These are phyloP conservation scores for Plectranthus barbatus DNA, from an alignment of 257 asterid genomes.

Conservation along the genomic window DNA sequence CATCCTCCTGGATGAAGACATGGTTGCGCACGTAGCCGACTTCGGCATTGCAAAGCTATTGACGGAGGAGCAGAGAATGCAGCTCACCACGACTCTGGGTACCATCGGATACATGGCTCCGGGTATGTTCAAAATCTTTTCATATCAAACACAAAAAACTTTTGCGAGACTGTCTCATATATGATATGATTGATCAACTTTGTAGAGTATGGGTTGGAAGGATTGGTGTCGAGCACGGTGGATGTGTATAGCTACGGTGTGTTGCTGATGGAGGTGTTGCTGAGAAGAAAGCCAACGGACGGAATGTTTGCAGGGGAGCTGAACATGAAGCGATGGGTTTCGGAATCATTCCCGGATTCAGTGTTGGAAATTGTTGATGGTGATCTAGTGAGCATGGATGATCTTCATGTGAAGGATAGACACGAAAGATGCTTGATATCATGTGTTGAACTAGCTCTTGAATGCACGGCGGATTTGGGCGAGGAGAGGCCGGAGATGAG, in stretches of 20 bases:
- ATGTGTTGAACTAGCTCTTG: neutral
- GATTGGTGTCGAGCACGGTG: neutral
- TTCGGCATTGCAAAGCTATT: neutral
- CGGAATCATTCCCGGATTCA: neutral
- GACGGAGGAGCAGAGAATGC: neutral
- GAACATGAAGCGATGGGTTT: conserved; percentile 2
- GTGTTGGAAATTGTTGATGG: conserved; percentile 3
- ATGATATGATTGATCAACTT: too few relatives aligned
- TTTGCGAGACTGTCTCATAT: neutral
- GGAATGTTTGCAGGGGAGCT: conserved; percentile 4
- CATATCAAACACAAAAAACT: neutral
- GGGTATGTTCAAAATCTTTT: too few relatives aligned
- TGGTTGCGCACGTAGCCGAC: neutral
- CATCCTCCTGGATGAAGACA: neutral
- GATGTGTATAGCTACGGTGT: conserved; percentile 4
- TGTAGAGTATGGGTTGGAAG: conserved; percentile 5
- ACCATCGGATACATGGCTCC: conserved; percentile 12
- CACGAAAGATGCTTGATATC: neutral
- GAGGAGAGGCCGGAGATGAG: neutral
- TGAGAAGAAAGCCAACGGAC: neutral
- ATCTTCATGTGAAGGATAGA: neutral
- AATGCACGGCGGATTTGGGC: neutral
- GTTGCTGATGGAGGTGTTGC: neutral
- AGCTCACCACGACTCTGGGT: neutral
- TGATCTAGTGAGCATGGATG: neutral